Evolutionary conservation across 352 stramenopile species (phyloP), one percentile per base, ranked within the genome.

Genomic region (Pythium rhizo-oryzae): DNA sequence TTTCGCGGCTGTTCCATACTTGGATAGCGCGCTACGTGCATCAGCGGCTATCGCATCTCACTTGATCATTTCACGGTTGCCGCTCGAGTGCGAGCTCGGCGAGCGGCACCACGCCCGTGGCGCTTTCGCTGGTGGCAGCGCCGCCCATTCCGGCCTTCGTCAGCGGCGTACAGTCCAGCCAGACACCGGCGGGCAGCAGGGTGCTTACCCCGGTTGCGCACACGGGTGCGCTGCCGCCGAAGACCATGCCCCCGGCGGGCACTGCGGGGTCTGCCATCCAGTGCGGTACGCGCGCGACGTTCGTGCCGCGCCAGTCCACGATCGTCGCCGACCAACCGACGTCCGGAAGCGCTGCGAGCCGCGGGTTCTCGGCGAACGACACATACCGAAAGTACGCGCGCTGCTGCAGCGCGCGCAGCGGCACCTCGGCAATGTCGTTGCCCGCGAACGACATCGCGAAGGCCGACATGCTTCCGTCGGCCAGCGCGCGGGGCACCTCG

Each of bases 381-480:
- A 69, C 13, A 9, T 30, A 59, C 28, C 15, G 19, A 35, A 57
- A 63, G 35, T 56, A 56, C 50, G 13, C 13, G 37, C 9, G 33
- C 9, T 49, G 23, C 13, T 57, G 18, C 2, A 55, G 13, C 4
- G 60, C 60, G 8, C 18, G 19, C 2, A 4, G 1, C 1, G 62
- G 62, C 18, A 69, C 37, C 16, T 3, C 25, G 0, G n/a, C 53
- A 33, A 70, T 18, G 33, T 52, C 35, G 44, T 70, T 70, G 15
- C 63, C 54, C 4, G 63, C 55, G 9, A 70, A 21, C 11, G 63
- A 70, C n/a, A 59, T 37, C 13, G 46, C 50, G 0, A 59, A 18
- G 2, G 13, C 16, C 21, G 15, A 35, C 30, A 64, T 53, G 28
- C n/a, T 30, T 0, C 28, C 28, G 28, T 54, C 8, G 3, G 65